Evolutionary conservation across 2,329 filamentous ascomycete genomes (phyloP).

Genomic region (Cladophialophora immunda): DNA sequence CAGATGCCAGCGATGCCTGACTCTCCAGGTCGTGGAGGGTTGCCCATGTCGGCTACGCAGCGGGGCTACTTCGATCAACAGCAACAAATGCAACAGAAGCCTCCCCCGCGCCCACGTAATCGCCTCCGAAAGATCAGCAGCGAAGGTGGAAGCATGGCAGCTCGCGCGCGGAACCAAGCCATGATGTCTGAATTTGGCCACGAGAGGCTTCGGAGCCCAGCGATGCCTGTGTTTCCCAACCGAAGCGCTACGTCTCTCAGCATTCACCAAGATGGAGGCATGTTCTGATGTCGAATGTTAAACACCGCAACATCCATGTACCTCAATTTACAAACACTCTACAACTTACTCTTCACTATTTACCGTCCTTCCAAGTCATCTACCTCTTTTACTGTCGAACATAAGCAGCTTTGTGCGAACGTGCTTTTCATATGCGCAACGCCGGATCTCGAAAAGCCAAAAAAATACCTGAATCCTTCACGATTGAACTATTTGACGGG

Average conservation of each 20-base stretch:
- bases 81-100: constrained; percentile 23
- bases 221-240: constrained; percentile 39
- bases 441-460: neutral
- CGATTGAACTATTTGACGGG: constrained; percentile 4
- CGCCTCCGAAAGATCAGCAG: constrained; percentile 59
- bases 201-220: constrained; percentile 37
- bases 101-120: constrained; percentile 46
- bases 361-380: neutral
- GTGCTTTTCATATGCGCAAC: neutral
- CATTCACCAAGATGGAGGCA: constrained; percentile 37
- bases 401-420: neutral
- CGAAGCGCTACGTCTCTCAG: constrained; percentile 39
- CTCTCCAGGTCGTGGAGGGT: constrained; percentile 5
- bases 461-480: constrained; percentile 1
- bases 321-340: neutral
- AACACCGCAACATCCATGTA: neutral
- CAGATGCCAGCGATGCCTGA: constrained; percentile 21
- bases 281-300: constrained; percentile 34
- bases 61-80: constrained; percentile 24
- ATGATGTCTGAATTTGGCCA: constrained; percentile 42
- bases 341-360: neutral
- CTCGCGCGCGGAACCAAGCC: constrained; percentile 53
- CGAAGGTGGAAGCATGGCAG: constrained; percentile 59
- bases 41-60: constrained; percentile 13
- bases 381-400: neutral